These are phyloP conservation scores for Moesziomyces sp. DNA, from an alignment of 1,284 basidiomycete species.

Conservation along the genomic window DNA sequence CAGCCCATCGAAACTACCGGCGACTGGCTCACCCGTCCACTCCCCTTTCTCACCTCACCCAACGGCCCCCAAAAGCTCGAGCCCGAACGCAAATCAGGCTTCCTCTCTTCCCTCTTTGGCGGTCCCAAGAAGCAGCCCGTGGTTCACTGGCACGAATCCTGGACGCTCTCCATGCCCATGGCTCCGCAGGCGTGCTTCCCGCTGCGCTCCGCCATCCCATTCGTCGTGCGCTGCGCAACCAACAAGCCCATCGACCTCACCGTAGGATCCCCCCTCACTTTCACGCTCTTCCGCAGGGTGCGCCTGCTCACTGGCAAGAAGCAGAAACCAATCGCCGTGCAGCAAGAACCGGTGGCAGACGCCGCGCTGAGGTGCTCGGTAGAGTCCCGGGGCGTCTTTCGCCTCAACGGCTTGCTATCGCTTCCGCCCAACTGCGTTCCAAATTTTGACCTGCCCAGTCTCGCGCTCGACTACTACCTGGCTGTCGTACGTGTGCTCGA, in stretches of 20 bases:
- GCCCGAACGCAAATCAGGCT: conserved; percentile 17
- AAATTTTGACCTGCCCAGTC: conserved; percentile 38
- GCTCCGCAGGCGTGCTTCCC: conserved; percentile 36
- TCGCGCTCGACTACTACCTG: conserved; percentile 57
- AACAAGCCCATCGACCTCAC: conserved; percentile 29
- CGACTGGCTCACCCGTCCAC: conserved; percentile 21
- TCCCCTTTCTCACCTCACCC: conserved; percentile 21
- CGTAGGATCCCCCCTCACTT: conserved; percentile 13
- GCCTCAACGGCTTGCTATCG: conserved; percentile 40
- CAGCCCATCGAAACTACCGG: conserved; percentile 24
- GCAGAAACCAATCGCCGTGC: conserved; percentile 26
- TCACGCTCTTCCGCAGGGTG: conserved; percentile 26
- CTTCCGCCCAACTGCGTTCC: conserved; percentile 51
- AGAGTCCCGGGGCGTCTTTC: conserved; percentile 18
- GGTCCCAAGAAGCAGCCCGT: conserved; percentile 14
- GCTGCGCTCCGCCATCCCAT: conserved; percentile 48
- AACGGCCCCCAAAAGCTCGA: conserved; percentile 26
- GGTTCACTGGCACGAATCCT: conserved; percentile 29
- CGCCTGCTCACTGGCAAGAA: conserved; percentile 22
- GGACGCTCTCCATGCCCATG: conserved; percentile 48
- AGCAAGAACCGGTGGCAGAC: conserved; percentile 28
- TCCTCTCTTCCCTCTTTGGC: conserved; percentile 21
- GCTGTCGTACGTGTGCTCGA: conserved; percentile 39
- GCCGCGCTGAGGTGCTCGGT: conserved; percentile 18
- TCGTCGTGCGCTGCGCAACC: conserved; percentile 42